Percentiles rank a stretch among this genome's conserved stretches.
Evolutionary conservation across 1,284 basidiomycete genomes (phyloP).

Genomic region (Ceratobasidium sp.): DNA sequence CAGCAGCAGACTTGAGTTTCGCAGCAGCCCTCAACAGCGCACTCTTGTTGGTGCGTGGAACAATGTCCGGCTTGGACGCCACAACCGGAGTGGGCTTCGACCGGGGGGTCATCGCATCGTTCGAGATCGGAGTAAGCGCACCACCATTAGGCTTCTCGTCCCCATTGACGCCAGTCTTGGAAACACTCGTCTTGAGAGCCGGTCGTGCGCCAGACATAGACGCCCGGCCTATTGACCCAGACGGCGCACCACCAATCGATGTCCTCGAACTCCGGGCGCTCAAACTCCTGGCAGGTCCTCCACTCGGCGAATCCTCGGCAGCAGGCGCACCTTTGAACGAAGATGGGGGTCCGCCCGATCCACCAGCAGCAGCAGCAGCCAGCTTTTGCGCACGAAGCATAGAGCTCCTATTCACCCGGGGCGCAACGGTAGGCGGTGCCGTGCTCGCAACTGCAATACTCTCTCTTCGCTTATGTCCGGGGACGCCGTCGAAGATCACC

Average conservation of each 20-base stretch:
- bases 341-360: slow-evolving; percentile 50
- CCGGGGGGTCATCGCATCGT: slow-evolving; percentile 30
- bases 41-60: slow-evolving; percentile 74
- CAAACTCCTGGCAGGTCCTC: slow-evolving; percentile 14
- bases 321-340: slow-evolving; percentile 43
- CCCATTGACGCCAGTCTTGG: no score
- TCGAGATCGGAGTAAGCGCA: slow-evolving; percentile 24
- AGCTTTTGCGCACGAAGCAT: slow-evolving; percentile 63
- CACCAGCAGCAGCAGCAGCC: slow-evolving; percentile 45
- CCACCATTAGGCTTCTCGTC: slow-evolving; percentile 22
- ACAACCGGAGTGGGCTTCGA: neutral
- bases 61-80: slow-evolving; percentile 51
- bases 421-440: slow-evolving; percentile 66
- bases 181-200: slow-evolving; percentile 36
- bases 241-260: slow-evolving; percentile 38
- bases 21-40: slow-evolving; percentile 69
- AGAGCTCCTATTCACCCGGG: slow-evolving; percentile 73
- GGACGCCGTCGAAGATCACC: slow-evolving; percentile 73
- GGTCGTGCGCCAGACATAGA: slow-evolving; percentile 46
- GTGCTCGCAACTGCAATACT: slow-evolving; percentile 71
- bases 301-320: slow-evolving; percentile 8
- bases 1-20: slow-evolving; percentile 33
- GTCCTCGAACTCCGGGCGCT: slow-evolving; percentile 19
- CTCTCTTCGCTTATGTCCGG: slow-evolving; percentile 80
- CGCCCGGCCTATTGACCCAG: slow-evolving; percentile 42